Evolutionary conservation across 495 filamentous ascomycete species (phyloP).

Genomic region (Hyaloscypha variabilis): DNA sequence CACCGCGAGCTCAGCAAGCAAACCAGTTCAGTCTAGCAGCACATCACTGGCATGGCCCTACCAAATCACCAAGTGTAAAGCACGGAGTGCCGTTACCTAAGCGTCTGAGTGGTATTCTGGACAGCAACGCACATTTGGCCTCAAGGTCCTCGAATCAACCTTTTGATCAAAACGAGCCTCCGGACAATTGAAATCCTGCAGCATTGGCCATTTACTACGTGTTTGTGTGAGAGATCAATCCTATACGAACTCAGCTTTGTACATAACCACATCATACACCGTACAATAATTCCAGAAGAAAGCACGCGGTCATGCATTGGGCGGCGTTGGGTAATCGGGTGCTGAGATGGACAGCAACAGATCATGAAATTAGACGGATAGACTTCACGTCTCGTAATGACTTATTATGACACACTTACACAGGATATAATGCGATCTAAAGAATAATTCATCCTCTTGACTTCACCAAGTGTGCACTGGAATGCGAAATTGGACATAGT

Average conservation of each 20-base stretch:
- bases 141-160: no score
- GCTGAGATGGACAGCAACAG: not conserved
- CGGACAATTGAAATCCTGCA: no score
- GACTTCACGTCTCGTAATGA: not conserved
- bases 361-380: not conserved
- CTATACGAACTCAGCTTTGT: not conserved
- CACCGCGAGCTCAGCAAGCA: not conserved
- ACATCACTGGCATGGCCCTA: not conserved
- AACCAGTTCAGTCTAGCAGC: not conserved
- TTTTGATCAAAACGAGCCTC: no score
- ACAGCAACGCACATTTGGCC: not conserved
- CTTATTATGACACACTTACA: not conserved
- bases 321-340: not conserved
- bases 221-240: not conserved
- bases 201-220: not conserved
- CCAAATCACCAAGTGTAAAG: not conserved
- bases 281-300: not conserved
- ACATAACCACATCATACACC: not conserved
- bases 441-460: no score
- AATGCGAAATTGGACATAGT: no score
- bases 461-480: no score
- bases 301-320: slow-evolving; percentile 2
- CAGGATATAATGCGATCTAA: not conserved
- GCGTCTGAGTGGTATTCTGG: not conserved
- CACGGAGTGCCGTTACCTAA: slow-evolving; percentile 1